A percentile compares a stretch with the other conserved stretches of the same genome.
Evolutionary conservation across 352 stramenopile species (phyloP).

Genomic region (Globisporangium abappressorium): DNA sequence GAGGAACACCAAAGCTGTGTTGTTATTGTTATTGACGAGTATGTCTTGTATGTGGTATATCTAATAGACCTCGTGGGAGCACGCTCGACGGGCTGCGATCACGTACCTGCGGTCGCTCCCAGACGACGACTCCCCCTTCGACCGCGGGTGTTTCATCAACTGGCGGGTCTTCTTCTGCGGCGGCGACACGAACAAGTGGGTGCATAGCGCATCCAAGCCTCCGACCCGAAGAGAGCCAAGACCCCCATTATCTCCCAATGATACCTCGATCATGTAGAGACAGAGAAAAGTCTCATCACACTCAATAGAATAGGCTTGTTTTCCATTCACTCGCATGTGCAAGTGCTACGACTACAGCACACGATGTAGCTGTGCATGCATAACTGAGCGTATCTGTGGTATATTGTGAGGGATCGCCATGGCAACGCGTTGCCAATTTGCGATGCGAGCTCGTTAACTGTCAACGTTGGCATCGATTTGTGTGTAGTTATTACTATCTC

Average conservation of each 20-base stretch:
- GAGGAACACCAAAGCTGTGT: background rate
- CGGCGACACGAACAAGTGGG: constrained; percentile 60
- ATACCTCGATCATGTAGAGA: constrained; percentile 7
- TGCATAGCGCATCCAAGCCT: constrained; percentile 28
- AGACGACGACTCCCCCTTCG: constrained; percentile 64
- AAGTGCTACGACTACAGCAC: background rate
- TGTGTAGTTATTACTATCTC: background rate
- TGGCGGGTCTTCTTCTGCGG: constrained; percentile 53
- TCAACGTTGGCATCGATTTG: too few relatives aligned
- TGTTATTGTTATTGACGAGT: background rate
- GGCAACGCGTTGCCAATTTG: background rate
- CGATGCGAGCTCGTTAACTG: too few relatives aligned
- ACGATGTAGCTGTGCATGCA: background rate
- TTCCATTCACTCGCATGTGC: background rate
- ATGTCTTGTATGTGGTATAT: background rate
- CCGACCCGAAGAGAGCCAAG: background rate
- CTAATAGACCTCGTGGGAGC: constrained; percentile 66
- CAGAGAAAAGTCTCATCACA: background rate
- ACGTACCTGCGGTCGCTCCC: constrained; percentile 68
- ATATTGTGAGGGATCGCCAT: background rate
- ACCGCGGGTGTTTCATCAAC: constrained; percentile 55
- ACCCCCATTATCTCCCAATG: constrained; percentile 1
- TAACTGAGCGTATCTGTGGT: background rate
- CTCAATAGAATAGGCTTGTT: background rate
- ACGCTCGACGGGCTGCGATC: constrained; percentile 61